Percentiles rank a stretch among this genome's conserved stretches.
Evolutionary conservation across 192 early-diverging fungal species (phyloP).

Genomic region (Dissophora ornata): DNA sequence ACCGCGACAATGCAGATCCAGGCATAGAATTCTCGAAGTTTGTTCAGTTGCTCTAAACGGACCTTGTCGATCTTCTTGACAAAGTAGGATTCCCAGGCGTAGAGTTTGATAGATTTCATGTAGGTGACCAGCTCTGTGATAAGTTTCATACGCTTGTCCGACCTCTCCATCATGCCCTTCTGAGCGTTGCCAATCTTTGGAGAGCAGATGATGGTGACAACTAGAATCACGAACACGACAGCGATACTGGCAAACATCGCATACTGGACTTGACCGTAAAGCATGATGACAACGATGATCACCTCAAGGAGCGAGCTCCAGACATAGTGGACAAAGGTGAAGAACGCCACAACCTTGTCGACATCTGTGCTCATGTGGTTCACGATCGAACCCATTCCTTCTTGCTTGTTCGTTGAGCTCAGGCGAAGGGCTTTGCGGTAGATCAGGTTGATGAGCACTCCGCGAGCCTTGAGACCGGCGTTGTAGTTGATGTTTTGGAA

Average conservation of each 20-base stretch:
- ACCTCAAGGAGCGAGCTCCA: slow-evolving; percentile 48
- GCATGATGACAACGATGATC: slow-evolving; percentile 22
- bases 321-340: slow-evolving; percentile 28
- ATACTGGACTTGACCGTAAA: slow-evolving; percentile 29
- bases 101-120: slow-evolving; percentile 79
- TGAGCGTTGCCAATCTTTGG: background rate
- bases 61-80: slow-evolving; percentile 34
- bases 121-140: slow-evolving; percentile 72
- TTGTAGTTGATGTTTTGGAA: slow-evolving; percentile 34
- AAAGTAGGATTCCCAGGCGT: slow-evolving; percentile 72
- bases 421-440: slow-evolving; percentile 71
- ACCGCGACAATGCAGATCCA: slow-evolving; percentile 10
- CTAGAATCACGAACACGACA: slow-evolving; percentile 12
- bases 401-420: slow-evolving; percentile 63
- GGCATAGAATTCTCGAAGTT: slow-evolving; percentile 23
- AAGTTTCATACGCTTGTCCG: slow-evolving; percentile 74
- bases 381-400: slow-evolving; percentile 71
- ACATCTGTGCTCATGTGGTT: slow-evolving; percentile 69
- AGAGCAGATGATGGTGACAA: background rate
- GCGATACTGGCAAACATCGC: slow-evolving; percentile 50
- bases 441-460: slow-evolving; percentile 61
- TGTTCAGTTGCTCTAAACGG: slow-evolving; percentile 44
- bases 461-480: slow-evolving; percentile 59
- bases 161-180: slow-evolving; percentile 16
- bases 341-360: slow-evolving; percentile 27